Percentiles rank a stretch among this genome's conserved stretches.
Evolutionary conservation across 73 alveolate genomes (phyloP).

Genomic region (Uronychia binucleata): DNA sequence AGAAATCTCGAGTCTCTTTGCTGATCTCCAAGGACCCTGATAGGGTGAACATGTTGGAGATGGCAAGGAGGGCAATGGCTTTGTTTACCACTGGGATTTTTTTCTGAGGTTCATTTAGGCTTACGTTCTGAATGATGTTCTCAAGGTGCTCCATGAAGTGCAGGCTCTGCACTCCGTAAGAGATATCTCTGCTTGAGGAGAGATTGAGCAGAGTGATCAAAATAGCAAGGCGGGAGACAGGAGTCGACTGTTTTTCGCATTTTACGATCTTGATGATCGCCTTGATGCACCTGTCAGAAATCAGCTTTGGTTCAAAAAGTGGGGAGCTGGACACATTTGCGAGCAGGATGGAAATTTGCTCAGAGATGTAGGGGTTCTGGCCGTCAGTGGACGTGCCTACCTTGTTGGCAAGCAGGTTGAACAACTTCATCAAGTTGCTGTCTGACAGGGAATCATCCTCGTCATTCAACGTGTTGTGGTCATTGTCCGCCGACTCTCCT

Average conservation of each 20-base stretch:
- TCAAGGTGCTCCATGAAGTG: conserved; percentile 35
- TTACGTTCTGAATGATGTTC: conserved; percentile 31
- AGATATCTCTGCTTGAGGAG: conserved; percentile 11
- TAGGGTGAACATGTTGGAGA: conserved; percentile 54
- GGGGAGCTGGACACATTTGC: conserved; percentile 50
- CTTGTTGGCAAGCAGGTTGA: conserved; percentile 5
- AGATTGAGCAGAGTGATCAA: conserved; percentile 48
- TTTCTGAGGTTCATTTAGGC: not conserved
- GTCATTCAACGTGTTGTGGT: not conserved
- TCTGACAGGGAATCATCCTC: not conserved
- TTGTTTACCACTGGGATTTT: conserved; percentile 22
- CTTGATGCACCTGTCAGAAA: conserved; percentile 41
- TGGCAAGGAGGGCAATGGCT: conserved; percentile 53
- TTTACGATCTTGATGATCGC: conserved; percentile 46
- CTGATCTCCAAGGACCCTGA: not conserved
- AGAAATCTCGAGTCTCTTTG: conserved; percentile 8
- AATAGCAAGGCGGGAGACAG: conserved; percentile 37
- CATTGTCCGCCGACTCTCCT: not conserved
- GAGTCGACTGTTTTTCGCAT: conserved; percentile 22
- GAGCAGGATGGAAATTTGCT: conserved; percentile 48
- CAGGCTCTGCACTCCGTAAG: conserved; percentile 18
- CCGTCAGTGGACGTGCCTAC: conserved; percentile 18
- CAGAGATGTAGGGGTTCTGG: conserved; percentile 46
- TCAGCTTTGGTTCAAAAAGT: conserved; percentile 22
- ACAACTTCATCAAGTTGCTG: not conserved